Conservation (phyloP, 768 basidiomycete genomes). For the Antrodiella citrinella region DNA sequence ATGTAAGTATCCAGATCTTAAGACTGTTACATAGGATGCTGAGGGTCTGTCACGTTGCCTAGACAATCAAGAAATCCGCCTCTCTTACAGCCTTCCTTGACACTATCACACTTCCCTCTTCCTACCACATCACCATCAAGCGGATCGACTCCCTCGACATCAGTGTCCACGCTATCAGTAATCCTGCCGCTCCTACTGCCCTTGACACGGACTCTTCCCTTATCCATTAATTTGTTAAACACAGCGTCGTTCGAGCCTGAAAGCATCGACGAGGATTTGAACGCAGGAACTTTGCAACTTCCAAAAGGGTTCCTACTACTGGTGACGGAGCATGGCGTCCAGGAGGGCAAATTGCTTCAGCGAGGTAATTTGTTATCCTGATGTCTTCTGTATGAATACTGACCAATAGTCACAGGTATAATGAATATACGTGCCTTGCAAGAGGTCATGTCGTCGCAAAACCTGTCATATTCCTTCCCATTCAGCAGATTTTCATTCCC, state of each 20-base stretch:
- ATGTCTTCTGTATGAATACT: background rate
- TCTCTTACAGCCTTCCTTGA: conserved; percentile 59
- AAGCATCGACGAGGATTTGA: conserved; percentile 62
- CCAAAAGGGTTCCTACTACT: conserved; percentile 52
- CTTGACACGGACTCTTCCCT: conserved; percentile 41
- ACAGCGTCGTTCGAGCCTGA: conserved; percentile 51
- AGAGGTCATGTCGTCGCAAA: conserved; percentile 55
- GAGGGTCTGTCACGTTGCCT: too few relatives aligned
- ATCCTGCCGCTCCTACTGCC: conserved; percentile 56
- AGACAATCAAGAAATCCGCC: conserved; percentile 65
- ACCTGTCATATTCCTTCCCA: conserved; percentile 67
- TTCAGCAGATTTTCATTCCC: conserved; percentile 66
- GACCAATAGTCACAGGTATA: conserved; percentile 35
- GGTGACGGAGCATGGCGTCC: conserved; percentile 57
- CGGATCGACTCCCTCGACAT: background rate
- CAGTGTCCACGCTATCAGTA: conserved; percentile 31
- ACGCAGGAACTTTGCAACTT: conserved; percentile 68
- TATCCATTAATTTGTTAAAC: conserved; percentile 60
- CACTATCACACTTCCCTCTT: conserved; percentile 51
- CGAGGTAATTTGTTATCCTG: conserved; percentile 23
- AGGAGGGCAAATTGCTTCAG: conserved; percentile 59
- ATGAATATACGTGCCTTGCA: conserved; percentile 57
- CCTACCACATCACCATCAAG: conserved; percentile 19
- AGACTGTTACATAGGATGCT: too few relatives aligned
- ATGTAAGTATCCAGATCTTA: conserved; percentile 42